Evolutionary conservation across 345 rosid genomes (phyloP).

Genomic region (Populus ilicifolia): DNA sequence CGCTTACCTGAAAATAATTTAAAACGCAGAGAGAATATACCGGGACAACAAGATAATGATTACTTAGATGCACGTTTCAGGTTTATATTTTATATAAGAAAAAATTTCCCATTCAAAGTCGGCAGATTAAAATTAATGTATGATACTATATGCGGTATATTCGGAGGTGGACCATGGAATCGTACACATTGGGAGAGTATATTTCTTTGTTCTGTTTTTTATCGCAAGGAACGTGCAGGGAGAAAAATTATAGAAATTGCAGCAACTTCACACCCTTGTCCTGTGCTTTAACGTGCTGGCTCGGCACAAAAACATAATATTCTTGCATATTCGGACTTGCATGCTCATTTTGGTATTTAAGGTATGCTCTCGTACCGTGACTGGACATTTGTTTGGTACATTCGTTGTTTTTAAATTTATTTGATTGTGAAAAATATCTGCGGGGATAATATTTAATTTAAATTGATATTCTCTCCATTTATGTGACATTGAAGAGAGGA

Average conservation of each 20-base stretch:
- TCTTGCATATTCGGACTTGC: not conserved
- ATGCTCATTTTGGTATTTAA: not conserved
- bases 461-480: too few species aligned
- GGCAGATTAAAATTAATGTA: not conserved
- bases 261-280: not conserved
- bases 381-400: not conserved
- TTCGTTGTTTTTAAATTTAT: too few species aligned
- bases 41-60: conserved; percentile 11
- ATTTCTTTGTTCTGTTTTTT: not conserved
- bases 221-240: not conserved
- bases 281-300: not conserved
- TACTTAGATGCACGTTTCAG: not conserved
- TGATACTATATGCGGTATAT: conserved; percentile 24
- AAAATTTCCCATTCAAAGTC: not conserved
- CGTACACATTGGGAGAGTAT: not conserved
- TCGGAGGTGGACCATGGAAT: conserved; percentile 18
- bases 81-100: not conserved
- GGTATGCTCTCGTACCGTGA: too few species aligned
- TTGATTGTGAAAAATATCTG: not conserved
- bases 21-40: conserved; percentile 26
- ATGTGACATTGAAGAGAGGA: not conserved
- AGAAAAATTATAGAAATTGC: not conserved
- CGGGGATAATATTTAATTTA: not conserved
- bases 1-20: conserved; percentile 16
- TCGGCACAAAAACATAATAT: not conserved